Evolutionary conservation across 2,329 filamentous ascomycete species (phyloP), one percentile per base, ranked within the genome.

Genomic region (Alternaria conjuncta): DNA sequence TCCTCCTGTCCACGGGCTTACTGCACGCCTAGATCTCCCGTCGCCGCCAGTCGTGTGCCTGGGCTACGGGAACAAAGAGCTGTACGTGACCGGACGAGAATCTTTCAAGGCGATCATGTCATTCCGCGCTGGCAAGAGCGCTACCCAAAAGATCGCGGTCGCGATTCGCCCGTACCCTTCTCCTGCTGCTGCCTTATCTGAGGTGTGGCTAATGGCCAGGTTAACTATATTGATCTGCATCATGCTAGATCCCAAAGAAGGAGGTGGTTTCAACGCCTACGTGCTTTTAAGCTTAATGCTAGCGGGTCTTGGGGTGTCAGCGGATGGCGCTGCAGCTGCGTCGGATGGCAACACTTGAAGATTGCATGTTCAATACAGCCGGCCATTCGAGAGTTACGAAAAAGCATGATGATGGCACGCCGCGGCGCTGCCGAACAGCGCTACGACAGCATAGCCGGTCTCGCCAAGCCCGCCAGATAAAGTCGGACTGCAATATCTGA

Each of bases 271-370:
- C 26, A 55, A 30, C 54, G 62, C 60, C 70, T 71, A 53, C 67
- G 70, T 74, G 71, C 71, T 73, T 74, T 75, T 74, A 77, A 77
- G 75, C 75, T 77, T 75, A 75, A 73, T 61, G 71, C 75, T 74
- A 77, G 69, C 63, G 64, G 58, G 45, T 63, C 67, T 67, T 63
- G 63, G 62, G 45, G 61, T 65, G 68, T 71, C 66, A 72, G 64
- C 62, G 54, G 73, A 66, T 55, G 51, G 57, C 28, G 30, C 50
- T 23, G 26, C 26, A 26, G 20, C 62, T 28, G 30, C 45, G 65
- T 61, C 60, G 61, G 41, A 66, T 58, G 62, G 64, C 43, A 56
- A 46, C 45, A 51, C 21, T n/a, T 15, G 28, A 51, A 44, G 25
- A 47, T 61, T 41, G 50, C 62, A 54, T 61, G 41, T 25, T 43